phyloP scores from a whole-genome alignment of 177 flowering plant species.

The Vitis hybrid region DNA sequence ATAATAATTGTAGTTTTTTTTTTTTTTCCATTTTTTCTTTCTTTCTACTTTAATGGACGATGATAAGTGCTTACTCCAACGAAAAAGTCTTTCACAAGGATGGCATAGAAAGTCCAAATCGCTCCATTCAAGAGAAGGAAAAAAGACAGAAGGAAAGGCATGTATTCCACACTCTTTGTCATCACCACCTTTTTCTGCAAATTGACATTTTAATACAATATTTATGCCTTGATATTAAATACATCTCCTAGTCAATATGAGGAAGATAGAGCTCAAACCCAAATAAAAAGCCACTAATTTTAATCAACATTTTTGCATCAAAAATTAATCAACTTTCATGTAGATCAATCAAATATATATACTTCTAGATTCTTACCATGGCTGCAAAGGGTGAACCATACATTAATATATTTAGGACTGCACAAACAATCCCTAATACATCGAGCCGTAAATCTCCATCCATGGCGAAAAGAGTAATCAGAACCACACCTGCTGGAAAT shows the following conservation, averaged over 20 bases:
- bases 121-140: constrained; percentile 24
- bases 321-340: no score
- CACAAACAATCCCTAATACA: constrained; percentile 16
- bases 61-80: constrained; percentile 19
- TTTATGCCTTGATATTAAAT: not conserved
- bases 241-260: constrained; percentile 12
- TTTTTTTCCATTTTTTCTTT: not conserved
- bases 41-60: not conserved
- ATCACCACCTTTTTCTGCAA: constrained; percentile 30
- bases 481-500: constrained; percentile 10
- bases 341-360: no score
- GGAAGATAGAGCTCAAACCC: constrained; percentile 7
- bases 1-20: no score
- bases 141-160: constrained; percentile 41
- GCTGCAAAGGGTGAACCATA: constrained; percentile 21
- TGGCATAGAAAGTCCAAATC: constrained; percentile 34
- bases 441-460: constrained; percentile 11
- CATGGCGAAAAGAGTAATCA: constrained; percentile 6
- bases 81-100: constrained; percentile 21
- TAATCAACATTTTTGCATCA: no score
- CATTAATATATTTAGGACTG: constrained; percentile 12
- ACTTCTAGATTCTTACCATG: constrained; percentile 14
- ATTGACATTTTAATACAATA: no score
- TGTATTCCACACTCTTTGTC: constrained; percentile 40
- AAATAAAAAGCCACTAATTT: no score